Percentiles rank a stretch among this genome's conserved stretches.
phyloP scores from a whole-genome alignment of 225 moss, liverwort and hornwort genomes.

The Antitrichia curtipendula region DNA sequence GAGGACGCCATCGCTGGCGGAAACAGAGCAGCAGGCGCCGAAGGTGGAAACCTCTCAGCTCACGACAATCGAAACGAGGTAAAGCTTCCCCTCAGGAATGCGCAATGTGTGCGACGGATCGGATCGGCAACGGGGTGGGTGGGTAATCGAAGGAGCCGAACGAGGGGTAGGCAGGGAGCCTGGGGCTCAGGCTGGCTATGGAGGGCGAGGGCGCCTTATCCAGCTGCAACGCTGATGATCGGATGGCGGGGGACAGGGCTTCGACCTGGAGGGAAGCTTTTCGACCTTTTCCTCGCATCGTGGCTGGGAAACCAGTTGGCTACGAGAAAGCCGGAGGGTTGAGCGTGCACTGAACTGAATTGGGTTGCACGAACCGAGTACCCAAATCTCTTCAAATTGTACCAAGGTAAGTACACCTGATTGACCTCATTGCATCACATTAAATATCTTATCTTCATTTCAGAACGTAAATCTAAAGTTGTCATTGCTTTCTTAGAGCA shows the following conservation, averaged over 20 bases:
- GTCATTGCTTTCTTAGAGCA: too few species aligned
- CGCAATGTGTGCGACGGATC: background rate
- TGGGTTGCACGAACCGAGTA: background rate
- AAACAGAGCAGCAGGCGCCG: background rate
- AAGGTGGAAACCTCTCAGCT: background rate
- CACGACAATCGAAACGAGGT: too few species aligned
- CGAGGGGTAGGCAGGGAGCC: background rate
- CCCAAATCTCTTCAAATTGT: background rate
- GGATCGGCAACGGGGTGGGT: background rate
- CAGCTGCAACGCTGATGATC: background rate
- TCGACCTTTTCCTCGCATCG: background rate
- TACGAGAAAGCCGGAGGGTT: background rate
- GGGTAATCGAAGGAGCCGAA: background rate
- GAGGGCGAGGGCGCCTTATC: background rate
- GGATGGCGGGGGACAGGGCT: background rate
- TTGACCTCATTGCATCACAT: background rate
- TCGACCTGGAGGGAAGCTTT: too few species aligned
- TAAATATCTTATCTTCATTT: background rate
- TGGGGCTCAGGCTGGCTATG: background rate
- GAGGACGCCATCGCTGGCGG: slow-evolving; percentile 18
- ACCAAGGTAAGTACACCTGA: background rate
- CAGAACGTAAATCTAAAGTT: background rate
- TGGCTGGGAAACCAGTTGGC: background rate
- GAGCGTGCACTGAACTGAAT: background rate
- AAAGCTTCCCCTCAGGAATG: background rate